Base-by-base conservation (phyloP, 139 green algal species). In the Mychonastes homosphaera region DNA sequence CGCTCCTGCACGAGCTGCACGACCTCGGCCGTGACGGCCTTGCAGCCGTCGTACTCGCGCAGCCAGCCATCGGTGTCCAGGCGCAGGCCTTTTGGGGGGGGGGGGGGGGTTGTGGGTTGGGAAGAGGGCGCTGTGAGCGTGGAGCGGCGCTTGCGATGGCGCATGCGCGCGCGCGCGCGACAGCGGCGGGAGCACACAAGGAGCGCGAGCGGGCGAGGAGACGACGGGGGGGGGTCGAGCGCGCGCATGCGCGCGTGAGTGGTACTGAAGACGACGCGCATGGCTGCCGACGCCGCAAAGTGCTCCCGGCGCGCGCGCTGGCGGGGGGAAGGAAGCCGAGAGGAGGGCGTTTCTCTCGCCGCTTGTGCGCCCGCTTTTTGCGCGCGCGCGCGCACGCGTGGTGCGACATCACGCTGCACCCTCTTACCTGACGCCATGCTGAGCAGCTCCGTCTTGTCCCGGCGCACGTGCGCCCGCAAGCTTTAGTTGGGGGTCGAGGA, bases 1-100 rank as follows among this genome's bases (percentile, higher is more conserved):
- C 86, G 77, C 34, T 94, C 84, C 74, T 93, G 85, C 50, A 93
- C 83, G 6, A 82, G 49, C 44, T 67, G 51, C 40, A 83, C 40
- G 23, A 76, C 71, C 15, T 87, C 86, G 34, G 79, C 74, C 9
- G 79, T 81, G 3, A 87, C 54, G 26, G 76, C 28, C 43, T 85
- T 84, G 27, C 75, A 80, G 27, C 70, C 67, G 9, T 91, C 81
- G 56, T 84, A 84, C 29, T 90, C 76, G n/a, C 65, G 69, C 3
- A 81, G 48, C 84, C 84, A 94, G 2, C 55, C 34, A 43, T 89
- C 85, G 18, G 36, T 77, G 44, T 84, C 76, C 23, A 77, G 49
- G 6, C 78, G 56, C n/a, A 86, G 64, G 0, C 81, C 78, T 76
- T 16, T n/a, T n/a, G n/a, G 10, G 7, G 12, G 16, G 12, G 13